Evolutionary conservation across 2,329 filamentous ascomycete genomes (phyloP).

Genomic region (Aspergillus thermomutatus): DNA sequence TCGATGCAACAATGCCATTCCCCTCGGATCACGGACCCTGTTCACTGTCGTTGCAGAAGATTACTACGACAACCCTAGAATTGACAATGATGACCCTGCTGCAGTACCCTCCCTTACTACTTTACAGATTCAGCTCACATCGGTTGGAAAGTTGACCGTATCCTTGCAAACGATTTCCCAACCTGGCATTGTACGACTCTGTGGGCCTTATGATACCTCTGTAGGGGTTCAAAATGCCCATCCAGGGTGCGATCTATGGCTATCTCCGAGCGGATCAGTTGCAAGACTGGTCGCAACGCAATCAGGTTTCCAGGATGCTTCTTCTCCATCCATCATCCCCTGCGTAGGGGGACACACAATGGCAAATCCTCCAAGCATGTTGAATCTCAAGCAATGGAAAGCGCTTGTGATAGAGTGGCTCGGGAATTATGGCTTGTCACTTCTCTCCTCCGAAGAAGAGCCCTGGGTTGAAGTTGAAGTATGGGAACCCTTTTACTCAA

Average conservation of each 20-base stretch:
- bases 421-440: slow-evolving; percentile 32
- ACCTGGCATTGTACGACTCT: slow-evolving; percentile 33
- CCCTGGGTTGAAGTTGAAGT: slow-evolving; percentile 42
- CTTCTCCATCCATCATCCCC: slow-evolving; percentile 19
- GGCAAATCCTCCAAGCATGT: slow-evolving; percentile 5
- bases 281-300: slow-evolving; percentile 31
- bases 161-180: slow-evolving; percentile 36
- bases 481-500: slow-evolving; percentile 38
- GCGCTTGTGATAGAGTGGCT: slow-evolving; percentile 36
- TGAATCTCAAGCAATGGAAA: slow-evolving; percentile 35
- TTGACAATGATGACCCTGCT: slow-evolving; percentile 24
- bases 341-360: slow-evolving; percentile 7
- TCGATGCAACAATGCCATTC: slow-evolving; percentile 34
- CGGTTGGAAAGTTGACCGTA: slow-evolving; percentile 35
- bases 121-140: slow-evolving; percentile 36
- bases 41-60: slow-evolving; percentile 34
- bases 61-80: slow-evolving; percentile 26
- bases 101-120: slow-evolving; percentile 32
- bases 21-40: slow-evolving; percentile 39
- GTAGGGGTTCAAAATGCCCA: slow-evolving; percentile 14
- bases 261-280: slow-evolving; percentile 39
- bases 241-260: slow-evolving; percentile 37
- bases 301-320: slow-evolving; percentile 15
- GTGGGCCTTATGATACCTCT: slow-evolving; percentile 16
- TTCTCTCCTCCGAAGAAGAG: slow-evolving; percentile 29